Conservation (phyloP, 352 stramenopile genomes). For the Elongisporangium prolatum region DNA sequence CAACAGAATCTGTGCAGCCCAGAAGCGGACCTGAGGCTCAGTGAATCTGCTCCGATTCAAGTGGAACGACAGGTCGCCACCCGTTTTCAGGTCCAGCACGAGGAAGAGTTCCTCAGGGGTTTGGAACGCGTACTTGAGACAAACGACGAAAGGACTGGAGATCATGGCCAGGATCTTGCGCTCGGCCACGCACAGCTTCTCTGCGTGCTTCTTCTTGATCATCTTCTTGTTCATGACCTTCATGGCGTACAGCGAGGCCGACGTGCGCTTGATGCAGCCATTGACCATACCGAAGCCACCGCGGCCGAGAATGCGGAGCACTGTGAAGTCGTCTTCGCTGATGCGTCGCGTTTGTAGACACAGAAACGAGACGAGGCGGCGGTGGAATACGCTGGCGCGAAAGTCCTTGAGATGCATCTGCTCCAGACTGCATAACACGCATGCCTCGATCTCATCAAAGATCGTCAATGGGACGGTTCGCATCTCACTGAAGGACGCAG, state of each 20-base stretch:
- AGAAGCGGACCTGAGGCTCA: slow-evolving; percentile 75
- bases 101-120: slow-evolving; percentile 94
- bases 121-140: slow-evolving; percentile 95
- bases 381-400: slow-evolving; percentile 70
- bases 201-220: slow-evolving; percentile 91
- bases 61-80: slow-evolving; percentile 93
- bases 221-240: slow-evolving; percentile 89
- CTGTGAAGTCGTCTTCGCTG: slow-evolving; percentile 93
- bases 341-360: slow-evolving; percentile 88
- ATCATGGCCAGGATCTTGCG: slow-evolving; percentile 75
- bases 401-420: slow-evolving; percentile 74
- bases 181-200: slow-evolving; percentile 74
- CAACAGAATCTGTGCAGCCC: slow-evolving; percentile 72
- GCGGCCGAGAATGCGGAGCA: slow-evolving; percentile 93
- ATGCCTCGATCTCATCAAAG: slow-evolving; percentile 75
- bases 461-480: slow-evolving; percentile 25
- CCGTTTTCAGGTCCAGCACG: slow-evolving; percentile 95
- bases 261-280: slow-evolving; percentile 94
- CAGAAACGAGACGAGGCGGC: slow-evolving; percentile 86
- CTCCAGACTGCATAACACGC: slow-evolving; percentile 64
- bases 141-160: slow-evolving; percentile 92
- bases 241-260: slow-evolving; percentile 77
- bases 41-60: slow-evolving; percentile 68
- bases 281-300: slow-evolving; percentile 97
- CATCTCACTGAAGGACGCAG: slow-evolving; percentile 11